Percentiles rank a stretch among this genome's conserved stretches.
phyloP scores from a whole-genome alignment of 129 eudicot genomes.

The Helichrysum umbraculigerum region DNA sequence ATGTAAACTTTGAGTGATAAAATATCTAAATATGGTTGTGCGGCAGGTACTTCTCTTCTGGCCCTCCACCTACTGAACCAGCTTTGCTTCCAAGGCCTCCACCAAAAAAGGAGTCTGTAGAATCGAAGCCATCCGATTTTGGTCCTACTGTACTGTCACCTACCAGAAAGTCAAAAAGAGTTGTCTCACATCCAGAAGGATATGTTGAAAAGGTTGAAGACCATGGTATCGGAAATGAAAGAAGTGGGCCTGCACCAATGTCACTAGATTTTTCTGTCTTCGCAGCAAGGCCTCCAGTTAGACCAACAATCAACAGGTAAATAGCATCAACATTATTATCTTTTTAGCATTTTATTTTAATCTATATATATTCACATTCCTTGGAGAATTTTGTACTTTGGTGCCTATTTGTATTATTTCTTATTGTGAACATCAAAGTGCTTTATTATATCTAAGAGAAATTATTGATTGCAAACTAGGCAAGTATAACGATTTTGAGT shows the following conservation, averaged over 20 bases:
- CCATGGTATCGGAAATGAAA: constrained; percentile 67
- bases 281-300: constrained; percentile 67
- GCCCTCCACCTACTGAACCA: constrained; percentile 90
- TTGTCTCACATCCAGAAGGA: constrained; percentile 81
- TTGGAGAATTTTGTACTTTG: neutral
- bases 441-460: neutral
- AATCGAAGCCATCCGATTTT: constrained; percentile 53
- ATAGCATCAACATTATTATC: constrained; percentile 2
- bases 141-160: constrained; percentile 85
- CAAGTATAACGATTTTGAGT: neutral
- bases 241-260: constrained; percentile 75
- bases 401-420: neutral
- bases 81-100: constrained; percentile 85
- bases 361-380: neutral
- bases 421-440: neutral
- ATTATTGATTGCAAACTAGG: neutral
- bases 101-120: constrained; percentile 60
- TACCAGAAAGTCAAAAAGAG: constrained; percentile 85
- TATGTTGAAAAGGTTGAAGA: constrained; percentile 61
- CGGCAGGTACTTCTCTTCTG: constrained; percentile 78
- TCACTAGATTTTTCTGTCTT: constrained; percentile 86
- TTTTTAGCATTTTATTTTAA: too few species aligned
- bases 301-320: constrained; percentile 98
- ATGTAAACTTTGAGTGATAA: neutral
- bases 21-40: neutral